Evolutionary conservation across 305 asterid species (phyloP).

Genomic region (Fraxinus angustifolia): DNA sequence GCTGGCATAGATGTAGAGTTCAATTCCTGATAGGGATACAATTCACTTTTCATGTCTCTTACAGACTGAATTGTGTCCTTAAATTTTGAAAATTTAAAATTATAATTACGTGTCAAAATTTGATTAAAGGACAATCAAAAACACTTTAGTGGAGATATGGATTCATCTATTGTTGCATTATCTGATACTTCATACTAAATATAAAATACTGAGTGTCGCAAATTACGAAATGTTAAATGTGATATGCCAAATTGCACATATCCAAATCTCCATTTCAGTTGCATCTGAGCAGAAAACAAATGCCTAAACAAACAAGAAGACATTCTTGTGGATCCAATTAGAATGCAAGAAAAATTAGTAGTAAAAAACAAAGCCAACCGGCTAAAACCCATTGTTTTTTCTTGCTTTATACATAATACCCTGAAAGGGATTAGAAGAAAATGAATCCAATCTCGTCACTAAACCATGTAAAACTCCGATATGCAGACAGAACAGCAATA

Average conservation of each 20-base stretch:
- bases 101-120: neutral
- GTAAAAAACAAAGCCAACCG: constrained; percentile 11
- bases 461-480: constrained; percentile 18
- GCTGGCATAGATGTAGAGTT: too few relatives aligned
- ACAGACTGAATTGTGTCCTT: neutral
- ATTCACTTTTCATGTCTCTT: neutral
- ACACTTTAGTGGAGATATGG: neutral
- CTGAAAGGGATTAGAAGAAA: constrained; percentile 25
- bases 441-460: constrained; percentile 10
- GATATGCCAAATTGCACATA: neutral
- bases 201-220: neutral
- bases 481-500: constrained; percentile 19
- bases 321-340: constrained; percentile 6
- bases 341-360: neutral
- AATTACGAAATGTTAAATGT: neutral
- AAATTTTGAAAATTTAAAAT: neutral
- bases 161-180: neutral
- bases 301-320: neutral
- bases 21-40: too few relatives aligned
- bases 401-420: constrained; percentile 12
- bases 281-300: neutral
- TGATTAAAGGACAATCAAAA: neutral
- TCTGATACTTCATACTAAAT: neutral
- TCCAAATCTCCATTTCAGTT: neutral
- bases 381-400: constrained; percentile 9